Evolutionary conservation across 2,329 filamentous ascomycete genomes (phyloP).

Genomic region (Sporothrix brunneoviolacea): DNA sequence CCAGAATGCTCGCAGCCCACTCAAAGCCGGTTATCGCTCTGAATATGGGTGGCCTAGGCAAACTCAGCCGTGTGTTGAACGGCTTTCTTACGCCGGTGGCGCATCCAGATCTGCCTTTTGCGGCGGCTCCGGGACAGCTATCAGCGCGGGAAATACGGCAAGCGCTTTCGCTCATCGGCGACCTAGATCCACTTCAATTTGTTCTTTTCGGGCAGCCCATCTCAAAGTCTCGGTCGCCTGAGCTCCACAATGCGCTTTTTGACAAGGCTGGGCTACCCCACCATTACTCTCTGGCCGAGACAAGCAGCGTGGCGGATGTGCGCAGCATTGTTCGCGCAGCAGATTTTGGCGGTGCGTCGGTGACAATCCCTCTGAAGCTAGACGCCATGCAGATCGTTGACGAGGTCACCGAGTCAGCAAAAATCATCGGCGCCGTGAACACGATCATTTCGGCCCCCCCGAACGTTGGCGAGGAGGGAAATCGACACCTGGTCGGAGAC

Average conservation of each 20-base stretch:
- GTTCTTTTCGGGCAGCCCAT: conserved; percentile 87
- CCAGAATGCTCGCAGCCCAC: conserved; percentile 64
- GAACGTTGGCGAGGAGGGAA: conserved; percentile 33
- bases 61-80: conserved; percentile 86
- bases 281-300: conserved; percentile 70
- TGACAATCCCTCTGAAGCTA: conserved; percentile 91
- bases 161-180: conserved; percentile 70
- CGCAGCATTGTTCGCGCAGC: conserved; percentile 58
- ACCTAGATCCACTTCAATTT: conserved; percentile 69
- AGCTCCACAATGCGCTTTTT: conserved; percentile 85
- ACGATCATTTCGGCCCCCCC: conserved; percentile 65
- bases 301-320: conserved; percentile 56
- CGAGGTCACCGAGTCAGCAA: conserved; percentile 69
- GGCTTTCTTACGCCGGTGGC: conserved; percentile 91
- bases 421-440: conserved; percentile 85
- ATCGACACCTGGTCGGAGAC: conserved; percentile 62
- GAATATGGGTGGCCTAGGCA: conserved; percentile 87
- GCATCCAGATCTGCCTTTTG: conserved; percentile 81
- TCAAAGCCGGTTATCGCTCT: conserved; percentile 84
- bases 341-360: conserved; percentile 85
- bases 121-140: conserved; percentile 88
- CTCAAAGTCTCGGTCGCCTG: conserved; percentile 72
- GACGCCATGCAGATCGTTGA: conserved; percentile 80
- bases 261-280: conserved; percentile 72
- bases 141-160: conserved; percentile 82